These are phyloP conservation scores for Chloris gayana DNA, from an alignment of 176 grass and related monocot species.

Conservation along the genomic window DNA sequence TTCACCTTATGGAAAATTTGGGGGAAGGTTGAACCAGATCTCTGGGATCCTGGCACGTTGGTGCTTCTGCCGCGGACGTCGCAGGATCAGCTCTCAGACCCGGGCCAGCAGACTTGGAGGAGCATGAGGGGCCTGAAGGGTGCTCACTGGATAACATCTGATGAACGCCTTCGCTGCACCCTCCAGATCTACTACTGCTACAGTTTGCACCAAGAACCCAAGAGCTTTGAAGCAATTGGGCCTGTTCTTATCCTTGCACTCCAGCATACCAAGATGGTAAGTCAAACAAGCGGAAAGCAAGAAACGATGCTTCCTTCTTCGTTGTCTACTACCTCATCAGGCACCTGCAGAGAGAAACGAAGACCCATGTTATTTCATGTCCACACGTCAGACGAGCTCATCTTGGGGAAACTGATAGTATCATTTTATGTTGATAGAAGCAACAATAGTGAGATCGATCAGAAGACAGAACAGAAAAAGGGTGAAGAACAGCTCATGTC, in stretches of 20 bases:
- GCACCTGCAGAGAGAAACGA: constrained; percentile 51
- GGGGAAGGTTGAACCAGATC: constrained; percentile 62
- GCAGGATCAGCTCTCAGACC: constrained; percentile 51
- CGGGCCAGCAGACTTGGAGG: constrained; percentile 55
- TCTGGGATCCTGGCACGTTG: constrained; percentile 42
- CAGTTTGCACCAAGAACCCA: constrained; percentile 61
- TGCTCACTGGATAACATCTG: constrained; percentile 92
- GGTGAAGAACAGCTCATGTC: background rate
- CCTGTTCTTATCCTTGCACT: constrained; percentile 74
- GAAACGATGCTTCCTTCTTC: constrained; percentile 34
- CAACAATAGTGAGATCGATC: constrained; percentile 28
- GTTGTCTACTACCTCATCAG: constrained; percentile 39
- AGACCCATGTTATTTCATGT: constrained; percentile 87
- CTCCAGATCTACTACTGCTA: constrained; percentile 52
- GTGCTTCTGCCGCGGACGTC: constrained; percentile 20
- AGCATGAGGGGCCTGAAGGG: constrained; percentile 68
- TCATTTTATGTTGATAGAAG: constrained; percentile 87
- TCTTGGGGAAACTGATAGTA: constrained; percentile 30
- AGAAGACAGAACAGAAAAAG: background rate
- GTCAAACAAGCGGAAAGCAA: constrained; percentile 54
- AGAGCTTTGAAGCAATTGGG: constrained; percentile 76
- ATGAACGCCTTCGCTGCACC: constrained; percentile 58
- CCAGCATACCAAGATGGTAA: constrained; percentile 74
- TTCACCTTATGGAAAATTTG: constrained; percentile 96
- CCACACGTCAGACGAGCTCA: constrained; percentile 35